A percentile compares a stretch with the other conserved stretches of the same genome.
These are phyloP conservation scores for Aristolochia californica DNA, from an alignment of 164 flowering plant genomes.

Conservation along the genomic window DNA sequence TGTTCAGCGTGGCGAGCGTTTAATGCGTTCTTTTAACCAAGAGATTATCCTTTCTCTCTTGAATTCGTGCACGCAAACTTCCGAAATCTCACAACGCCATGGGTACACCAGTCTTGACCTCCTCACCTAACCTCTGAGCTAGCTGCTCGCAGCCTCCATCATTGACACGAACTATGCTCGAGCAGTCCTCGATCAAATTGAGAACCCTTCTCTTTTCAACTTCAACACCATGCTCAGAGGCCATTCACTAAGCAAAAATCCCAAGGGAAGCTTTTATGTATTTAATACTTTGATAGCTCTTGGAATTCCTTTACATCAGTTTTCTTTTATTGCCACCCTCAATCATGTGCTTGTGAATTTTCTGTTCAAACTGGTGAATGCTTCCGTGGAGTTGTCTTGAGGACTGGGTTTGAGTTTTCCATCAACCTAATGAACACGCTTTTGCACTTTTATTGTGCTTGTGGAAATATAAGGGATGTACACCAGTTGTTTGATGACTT, in stretches of 20 bases:
- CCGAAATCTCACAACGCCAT: conserved; percentile 27
- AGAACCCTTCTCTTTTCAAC: conserved; percentile 30
- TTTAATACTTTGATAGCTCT: conserved; percentile 20
- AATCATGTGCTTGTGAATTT: conserved; percentile 22
- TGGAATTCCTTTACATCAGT: conserved; percentile 18
- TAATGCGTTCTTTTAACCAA: background rate
- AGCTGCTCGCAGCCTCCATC: conserved; percentile 28
- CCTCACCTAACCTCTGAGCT: conserved; percentile 24
- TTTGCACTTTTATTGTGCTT: conserved; percentile 17
- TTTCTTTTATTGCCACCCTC: conserved; percentile 24
- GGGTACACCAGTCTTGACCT: conserved; percentile 21
- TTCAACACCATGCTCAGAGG: conserved; percentile 34
- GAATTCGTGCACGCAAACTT: conserved; percentile 14
- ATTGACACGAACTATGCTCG: conserved; percentile 22
- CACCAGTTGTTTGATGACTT: conserved; percentile 39
- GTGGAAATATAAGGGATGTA: conserved; percentile 24
- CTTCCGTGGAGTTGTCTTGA: conserved; percentile 20
- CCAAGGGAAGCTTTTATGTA: conserved; percentile 16
- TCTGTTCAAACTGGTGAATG: conserved; percentile 15
- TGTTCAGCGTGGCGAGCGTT: no score
- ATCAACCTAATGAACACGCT: background rate
- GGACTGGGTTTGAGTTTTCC: conserved; percentile 4
- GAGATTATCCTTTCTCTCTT: conserved; percentile 7
- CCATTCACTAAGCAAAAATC: conserved; percentile 19
- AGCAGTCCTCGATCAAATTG: conserved; percentile 19